Conservation (phyloP, 163 green algal species). For the Scenedesmus sp. region DNA sequence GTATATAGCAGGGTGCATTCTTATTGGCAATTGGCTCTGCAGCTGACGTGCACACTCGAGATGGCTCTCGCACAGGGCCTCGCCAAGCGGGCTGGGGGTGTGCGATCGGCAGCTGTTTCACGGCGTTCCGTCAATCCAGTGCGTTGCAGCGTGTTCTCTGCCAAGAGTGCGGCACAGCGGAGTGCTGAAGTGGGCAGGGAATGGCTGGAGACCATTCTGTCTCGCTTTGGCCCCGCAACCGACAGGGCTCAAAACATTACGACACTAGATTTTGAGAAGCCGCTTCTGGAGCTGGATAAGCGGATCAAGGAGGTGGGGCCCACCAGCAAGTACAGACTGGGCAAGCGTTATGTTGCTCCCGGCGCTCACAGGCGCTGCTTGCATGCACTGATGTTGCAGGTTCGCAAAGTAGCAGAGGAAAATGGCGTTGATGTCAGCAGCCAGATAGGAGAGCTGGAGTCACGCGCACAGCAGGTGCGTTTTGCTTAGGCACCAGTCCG, state of each 20-base stretch:
- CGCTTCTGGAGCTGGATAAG: conserved; percentile 96
- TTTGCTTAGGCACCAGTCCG: neutral
- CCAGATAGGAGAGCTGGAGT: conserved; percentile 93
- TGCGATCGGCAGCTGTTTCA: conserved; percentile 7
- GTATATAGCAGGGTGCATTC: neutral
- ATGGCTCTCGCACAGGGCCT: conserved; percentile 13
- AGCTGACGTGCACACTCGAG: conserved; percentile 14
- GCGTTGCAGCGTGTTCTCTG: conserved; percentile 15
- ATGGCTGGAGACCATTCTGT: conserved; percentile 88
- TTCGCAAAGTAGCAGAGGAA: conserved; percentile 93
- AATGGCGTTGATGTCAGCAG: conserved; percentile 95
- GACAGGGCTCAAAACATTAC: conserved; percentile 78
- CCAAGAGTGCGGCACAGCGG: conserved; percentile 33
- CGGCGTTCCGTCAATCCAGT: neutral
- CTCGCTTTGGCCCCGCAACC: conserved; percentile 83
- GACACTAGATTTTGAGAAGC: conserved; percentile 97
- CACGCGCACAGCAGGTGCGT: conserved; percentile 81
- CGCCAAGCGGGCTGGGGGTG: neutral
- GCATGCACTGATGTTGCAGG: conserved; percentile 68
- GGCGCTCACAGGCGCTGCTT: neutral
- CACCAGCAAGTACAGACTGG: neutral
- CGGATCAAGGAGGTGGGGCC: conserved; percentile 93
- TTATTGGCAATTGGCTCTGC: neutral
- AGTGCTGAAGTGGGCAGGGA: conserved; percentile 57
- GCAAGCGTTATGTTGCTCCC: conserved; percentile 35